A percentile compares a stretch with the other conserved stretches of the same genome.
Conservation (phyloP, 2,329 filamentous ascomycete species). For the Aspergillus sp. region DNA sequence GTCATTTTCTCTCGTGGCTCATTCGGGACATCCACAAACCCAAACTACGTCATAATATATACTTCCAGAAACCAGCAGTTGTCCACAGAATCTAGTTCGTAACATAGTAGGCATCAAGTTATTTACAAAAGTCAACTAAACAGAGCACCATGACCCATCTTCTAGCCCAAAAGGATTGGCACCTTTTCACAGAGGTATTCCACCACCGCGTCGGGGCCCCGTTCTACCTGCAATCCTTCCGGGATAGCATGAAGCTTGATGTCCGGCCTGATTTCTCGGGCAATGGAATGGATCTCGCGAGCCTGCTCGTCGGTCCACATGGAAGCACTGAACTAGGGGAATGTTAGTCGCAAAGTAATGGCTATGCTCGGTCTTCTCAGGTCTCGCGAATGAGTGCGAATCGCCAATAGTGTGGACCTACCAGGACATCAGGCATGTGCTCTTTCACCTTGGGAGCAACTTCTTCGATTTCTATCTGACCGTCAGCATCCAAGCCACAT, state of each 20-base stretch:
- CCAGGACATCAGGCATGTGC: slow-evolving; percentile 55
- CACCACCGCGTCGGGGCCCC: slow-evolving; percentile 43
- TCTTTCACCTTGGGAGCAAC: slow-evolving; percentile 55
- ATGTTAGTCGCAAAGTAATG: slow-evolving; percentile 6
- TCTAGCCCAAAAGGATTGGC: slow-evolving; percentile 35
- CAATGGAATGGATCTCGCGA: slow-evolving; percentile 38
- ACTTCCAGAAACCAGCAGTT: too few relatives aligned
- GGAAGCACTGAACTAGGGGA: slow-evolving; percentile 58
- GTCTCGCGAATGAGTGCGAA: too few relatives aligned
- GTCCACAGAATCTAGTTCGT: too few relatives aligned
- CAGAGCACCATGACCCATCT: neutral
- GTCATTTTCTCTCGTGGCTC: too few relatives aligned
- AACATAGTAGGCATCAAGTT: too few relatives aligned
- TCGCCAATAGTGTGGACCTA: slow-evolving; percentile 27
- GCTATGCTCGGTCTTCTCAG: slow-evolving; percentile 42
- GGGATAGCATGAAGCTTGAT: slow-evolving; percentile 47
- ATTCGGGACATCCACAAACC: too few relatives aligned
- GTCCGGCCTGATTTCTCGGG: slow-evolving; percentile 35
- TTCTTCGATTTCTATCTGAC: slow-evolving; percentile 47
- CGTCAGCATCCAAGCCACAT: slow-evolving; percentile 1
- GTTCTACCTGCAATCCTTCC: slow-evolving; percentile 42
- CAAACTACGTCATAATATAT: too few relatives aligned
- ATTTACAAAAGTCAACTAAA: too few relatives aligned
- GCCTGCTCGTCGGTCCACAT: slow-evolving; percentile 53
- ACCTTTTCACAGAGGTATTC: slow-evolving; percentile 43